Evolutionary conservation across 2,329 filamentous ascomycete species (phyloP).

Genomic region (Aspergillus sp.): DNA sequence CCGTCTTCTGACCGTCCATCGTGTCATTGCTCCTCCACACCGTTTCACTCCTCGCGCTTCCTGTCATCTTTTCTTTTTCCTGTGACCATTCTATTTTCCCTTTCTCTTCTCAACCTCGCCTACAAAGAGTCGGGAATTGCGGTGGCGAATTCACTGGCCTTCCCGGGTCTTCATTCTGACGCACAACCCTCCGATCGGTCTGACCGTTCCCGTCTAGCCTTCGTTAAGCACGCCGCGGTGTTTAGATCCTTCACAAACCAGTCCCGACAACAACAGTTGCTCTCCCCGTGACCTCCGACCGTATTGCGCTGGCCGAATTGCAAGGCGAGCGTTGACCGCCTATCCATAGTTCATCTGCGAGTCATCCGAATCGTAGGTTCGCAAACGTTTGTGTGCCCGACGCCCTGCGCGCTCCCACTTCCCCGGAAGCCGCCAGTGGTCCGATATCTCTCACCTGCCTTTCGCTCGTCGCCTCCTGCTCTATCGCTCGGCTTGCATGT

Average conservation of each 20-base stretch:
- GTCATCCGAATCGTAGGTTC: constrained; percentile 6
- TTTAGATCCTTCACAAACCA: not conserved
- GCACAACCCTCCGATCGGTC: constrained; percentile 4
- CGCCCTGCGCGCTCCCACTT: constrained; percentile 13
- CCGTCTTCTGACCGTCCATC: no score
- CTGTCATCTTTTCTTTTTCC: not conserved
- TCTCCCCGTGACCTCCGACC: not conserved
- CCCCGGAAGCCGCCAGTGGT: constrained; percentile 1
- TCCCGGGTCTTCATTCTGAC: not conserved
- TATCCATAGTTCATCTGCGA: constrained; percentile 7
- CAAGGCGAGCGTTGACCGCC: constrained; percentile 15
- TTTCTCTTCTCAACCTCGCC: not conserved
- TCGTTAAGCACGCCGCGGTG: constrained; percentile 3
- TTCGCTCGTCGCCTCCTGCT: constrained; percentile 2
- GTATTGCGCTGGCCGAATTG: not conserved
- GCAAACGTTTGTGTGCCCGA: constrained; percentile 21
- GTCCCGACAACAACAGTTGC: not conserved
- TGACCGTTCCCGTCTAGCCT: constrained; percentile 4
- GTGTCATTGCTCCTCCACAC: not conserved
- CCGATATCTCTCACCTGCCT: not conserved
- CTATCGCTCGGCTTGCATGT: constrained; percentile 3
- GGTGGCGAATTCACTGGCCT: constrained; percentile 4
- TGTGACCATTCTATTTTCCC: not conserved
- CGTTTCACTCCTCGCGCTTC: not conserved
- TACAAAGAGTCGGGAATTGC: no score